Evolutionary conservation across 768 basidiomycete species (phyloP).

Genomic region (Harrya chromipes): DNA sequence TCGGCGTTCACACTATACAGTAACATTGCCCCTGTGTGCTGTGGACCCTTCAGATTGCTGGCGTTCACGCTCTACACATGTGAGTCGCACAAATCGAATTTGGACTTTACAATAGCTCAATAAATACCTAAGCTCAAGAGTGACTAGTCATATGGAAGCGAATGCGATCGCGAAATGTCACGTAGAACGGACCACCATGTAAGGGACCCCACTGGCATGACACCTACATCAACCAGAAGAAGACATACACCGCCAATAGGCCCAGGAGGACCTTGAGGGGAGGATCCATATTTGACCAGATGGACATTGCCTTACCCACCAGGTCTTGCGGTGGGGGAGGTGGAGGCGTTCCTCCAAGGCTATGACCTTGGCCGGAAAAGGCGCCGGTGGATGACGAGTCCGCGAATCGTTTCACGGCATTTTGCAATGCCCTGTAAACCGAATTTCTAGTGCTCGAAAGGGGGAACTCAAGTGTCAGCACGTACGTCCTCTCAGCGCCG

Average conservation of each 20-base stretch:
- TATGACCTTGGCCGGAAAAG: conserved; percentile 74
- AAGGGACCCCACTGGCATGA: neutral
- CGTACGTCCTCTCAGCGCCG: conserved; percentile 68
- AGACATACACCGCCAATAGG: conserved; percentile 59
- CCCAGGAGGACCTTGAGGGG: conserved; percentile 64
- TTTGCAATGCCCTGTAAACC: conserved; percentile 54
- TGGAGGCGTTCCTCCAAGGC: conserved; percentile 50
- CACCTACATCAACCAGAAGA: conserved; percentile 45
- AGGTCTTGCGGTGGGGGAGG: conserved; percentile 36
- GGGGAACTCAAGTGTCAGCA: conserved; percentile 4
- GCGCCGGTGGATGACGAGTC: conserved; percentile 37
- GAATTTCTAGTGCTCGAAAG: conserved; percentile 3
- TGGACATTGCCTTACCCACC: conserved; percentile 33
- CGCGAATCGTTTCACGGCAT: conserved; percentile 53
- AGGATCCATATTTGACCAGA: conserved; percentile 54
- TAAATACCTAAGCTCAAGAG: too few species aligned
- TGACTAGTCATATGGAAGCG: neutral
- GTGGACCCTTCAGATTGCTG: too few species aligned
- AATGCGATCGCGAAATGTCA: neutral
- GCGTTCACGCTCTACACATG: too few species aligned
- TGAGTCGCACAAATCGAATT: too few species aligned
- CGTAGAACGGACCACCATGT: neutral
- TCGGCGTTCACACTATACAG: too few species aligned
- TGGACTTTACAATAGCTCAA: too few species aligned
- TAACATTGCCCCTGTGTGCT: too few species aligned